Conservation (phyloP, 495 filamentous ascomycete species). For the Penicillium lagena region DNA sequence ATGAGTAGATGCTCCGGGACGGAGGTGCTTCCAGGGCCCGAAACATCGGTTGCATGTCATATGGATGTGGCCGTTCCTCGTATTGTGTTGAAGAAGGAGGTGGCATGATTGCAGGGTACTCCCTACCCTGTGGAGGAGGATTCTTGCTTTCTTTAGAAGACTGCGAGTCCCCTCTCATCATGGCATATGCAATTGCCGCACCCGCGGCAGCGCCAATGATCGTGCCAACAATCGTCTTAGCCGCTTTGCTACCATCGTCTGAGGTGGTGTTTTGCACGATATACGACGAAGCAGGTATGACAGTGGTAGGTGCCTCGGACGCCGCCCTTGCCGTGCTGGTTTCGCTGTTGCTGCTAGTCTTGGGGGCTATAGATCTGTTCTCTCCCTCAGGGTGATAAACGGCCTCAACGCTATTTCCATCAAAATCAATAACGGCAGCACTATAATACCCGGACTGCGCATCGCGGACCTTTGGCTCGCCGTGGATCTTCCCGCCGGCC, state of each 20-base stretch:
- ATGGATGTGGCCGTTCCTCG: slow-evolving; percentile 16
- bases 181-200: slow-evolving; percentile 67
- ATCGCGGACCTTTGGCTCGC: slow-evolving; percentile 48
- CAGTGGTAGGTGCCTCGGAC: slow-evolving; percentile 15
- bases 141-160: slow-evolving; percentile 10
- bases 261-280: slow-evolving; percentile 13
- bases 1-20: slow-evolving; percentile 27
- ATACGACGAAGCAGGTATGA: slow-evolving; percentile 16
- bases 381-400: slow-evolving; percentile 43
- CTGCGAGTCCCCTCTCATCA: slow-evolving; percentile 47
- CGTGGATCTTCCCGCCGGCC: slow-evolving; percentile 50
- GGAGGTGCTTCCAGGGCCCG: slow-evolving; percentile 40
- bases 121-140: slow-evolving; percentile 21
- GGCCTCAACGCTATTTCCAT: slow-evolving; percentile 57
- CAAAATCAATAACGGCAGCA: slow-evolving; percentile 54
- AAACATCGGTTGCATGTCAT: slow-evolving; percentile 3
- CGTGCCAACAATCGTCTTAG: slow-evolving; percentile 62
- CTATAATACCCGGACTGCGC: slow-evolving; percentile 49
- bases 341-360: slow-evolving; percentile 25
- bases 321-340: slow-evolving; percentile 20
- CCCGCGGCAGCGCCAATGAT: slow-evolving; percentile 72
- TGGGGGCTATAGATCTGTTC: slow-evolving; percentile 34
- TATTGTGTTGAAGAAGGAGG: slow-evolving; percentile 19
- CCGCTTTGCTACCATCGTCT: slow-evolving; percentile 34
- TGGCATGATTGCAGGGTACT: slow-evolving; percentile 22